A percentile compares a stretch with the other conserved stretches of the same genome.
Evolutionary conservation across 495 filamentous ascomycete species (phyloP).

Genomic region (Penicillium bialowiezense): DNA sequence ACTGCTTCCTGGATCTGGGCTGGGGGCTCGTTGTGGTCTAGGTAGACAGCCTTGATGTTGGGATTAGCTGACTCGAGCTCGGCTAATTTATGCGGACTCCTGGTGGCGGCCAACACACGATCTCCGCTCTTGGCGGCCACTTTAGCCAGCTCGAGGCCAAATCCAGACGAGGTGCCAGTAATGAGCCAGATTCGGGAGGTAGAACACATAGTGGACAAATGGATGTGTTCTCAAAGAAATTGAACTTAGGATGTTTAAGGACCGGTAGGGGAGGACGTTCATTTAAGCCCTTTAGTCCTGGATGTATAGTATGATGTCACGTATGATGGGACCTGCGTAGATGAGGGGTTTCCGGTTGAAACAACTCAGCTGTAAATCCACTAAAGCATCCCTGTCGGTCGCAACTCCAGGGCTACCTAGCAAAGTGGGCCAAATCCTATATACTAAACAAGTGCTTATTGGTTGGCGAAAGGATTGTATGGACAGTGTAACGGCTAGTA

Average conservation of each 20-base stretch:
- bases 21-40: background rate
- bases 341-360: background rate
- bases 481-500: background rate
- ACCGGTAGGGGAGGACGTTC: background rate
- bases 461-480: background rate
- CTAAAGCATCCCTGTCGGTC: background rate
- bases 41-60: constrained; percentile 21
- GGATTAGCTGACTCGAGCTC: background rate
- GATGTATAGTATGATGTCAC: background rate
- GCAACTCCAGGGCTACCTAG: background rate
- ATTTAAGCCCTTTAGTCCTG: background rate
- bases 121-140: background rate
- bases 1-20: constrained; percentile 30
- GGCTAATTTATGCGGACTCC: constrained; percentile 18
- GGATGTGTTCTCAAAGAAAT: background rate
- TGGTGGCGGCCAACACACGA: background rate
- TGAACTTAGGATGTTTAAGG: background rate
- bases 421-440: background rate
- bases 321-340: background rate
- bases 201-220: constrained; percentile 10
- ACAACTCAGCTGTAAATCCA: background rate
- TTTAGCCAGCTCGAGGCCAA: constrained; percentile 46
- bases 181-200: constrained; percentile 52
- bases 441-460: background rate
- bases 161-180: constrained; percentile 52